phyloP scores from a whole-genome alignment of 805 yeast species.

The Candida ipomoeae region DNA sequence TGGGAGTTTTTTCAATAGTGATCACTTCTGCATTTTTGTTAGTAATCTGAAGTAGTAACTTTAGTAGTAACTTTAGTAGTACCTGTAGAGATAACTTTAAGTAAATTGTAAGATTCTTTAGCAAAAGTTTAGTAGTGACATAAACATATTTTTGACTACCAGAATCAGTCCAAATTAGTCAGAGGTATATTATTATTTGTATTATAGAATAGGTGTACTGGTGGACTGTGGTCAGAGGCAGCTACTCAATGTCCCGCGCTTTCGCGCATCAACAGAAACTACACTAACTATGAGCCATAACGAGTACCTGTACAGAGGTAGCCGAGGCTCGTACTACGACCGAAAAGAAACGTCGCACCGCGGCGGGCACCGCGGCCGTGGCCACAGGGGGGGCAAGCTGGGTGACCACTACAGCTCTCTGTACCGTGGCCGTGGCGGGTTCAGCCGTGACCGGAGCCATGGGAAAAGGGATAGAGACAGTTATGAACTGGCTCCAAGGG shows the following conservation, averaged over 20 bases:
- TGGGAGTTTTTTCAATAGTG: too few relatives aligned
- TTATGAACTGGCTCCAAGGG: neutral
- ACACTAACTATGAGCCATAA: neutral
- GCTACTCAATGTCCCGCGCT: neutral
- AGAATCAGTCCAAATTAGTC: too few relatives aligned
- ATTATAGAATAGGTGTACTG: too few relatives aligned
- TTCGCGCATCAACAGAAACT: neutral
- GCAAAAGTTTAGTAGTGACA: too few relatives aligned
- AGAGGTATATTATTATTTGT: too few relatives aligned
- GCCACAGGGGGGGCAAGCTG: constrained; percentile 23
- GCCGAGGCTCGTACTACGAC: constrained; percentile 8
- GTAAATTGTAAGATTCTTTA: too few relatives aligned
- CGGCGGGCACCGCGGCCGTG: constrained; percentile 16
- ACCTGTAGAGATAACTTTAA: too few relatives aligned
- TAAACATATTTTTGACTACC: too few relatives aligned
- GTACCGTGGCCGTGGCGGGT: constrained; percentile 18
- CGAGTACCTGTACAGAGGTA: constrained; percentile 5
- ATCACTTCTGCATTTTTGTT: too few relatives aligned
- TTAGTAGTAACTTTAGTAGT: too few relatives aligned
- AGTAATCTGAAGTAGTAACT: too few relatives aligned
- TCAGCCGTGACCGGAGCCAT: neutral
- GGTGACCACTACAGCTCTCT: constrained; percentile 11
- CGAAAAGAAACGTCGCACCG: constrained; percentile 6
- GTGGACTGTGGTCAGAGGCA: too few relatives aligned
- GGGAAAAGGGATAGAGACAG: neutral